A percentile compares a stretch with the other conserved stretches of the same genome.
Conservation (phyloP, 2,329 filamentous ascomycete genomes). For the Xylogone sp. region DNA sequence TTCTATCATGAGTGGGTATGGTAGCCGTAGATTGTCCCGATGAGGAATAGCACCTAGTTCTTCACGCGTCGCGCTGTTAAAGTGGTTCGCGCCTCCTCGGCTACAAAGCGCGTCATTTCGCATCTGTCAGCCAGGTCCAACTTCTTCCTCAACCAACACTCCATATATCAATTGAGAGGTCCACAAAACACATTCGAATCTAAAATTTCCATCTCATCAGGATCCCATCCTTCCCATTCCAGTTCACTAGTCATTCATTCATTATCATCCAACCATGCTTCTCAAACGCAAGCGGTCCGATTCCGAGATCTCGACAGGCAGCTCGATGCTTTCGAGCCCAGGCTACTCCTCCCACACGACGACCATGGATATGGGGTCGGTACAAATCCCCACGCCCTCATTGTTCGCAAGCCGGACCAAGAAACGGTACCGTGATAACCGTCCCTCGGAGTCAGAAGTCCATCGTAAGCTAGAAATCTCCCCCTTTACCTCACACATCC, state of each 20-base stretch:
- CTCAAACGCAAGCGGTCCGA: slow-evolving; percentile 63
- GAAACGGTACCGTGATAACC: slow-evolving; percentile 57
- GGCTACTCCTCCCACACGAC: slow-evolving; percentile 29
- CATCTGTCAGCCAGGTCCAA: too few relatives aligned
- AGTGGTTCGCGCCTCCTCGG: not conserved
- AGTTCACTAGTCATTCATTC: not conserved
- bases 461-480: slow-evolving; percentile 22
- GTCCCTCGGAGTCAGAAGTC: slow-evolving; percentile 50
- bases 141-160: slow-evolving; percentile 29
- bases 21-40: not conserved
- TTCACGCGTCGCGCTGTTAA: not conserved
- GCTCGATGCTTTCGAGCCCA: slow-evolving; percentile 36
- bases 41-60: not conserved
- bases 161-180: slow-evolving; percentile 38
- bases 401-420: slow-evolving; percentile 54
- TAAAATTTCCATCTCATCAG: slow-evolving; percentile 32
- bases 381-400: slow-evolving; percentile 30
- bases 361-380: slow-evolving; percentile 31
- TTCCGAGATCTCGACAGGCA: slow-evolving; percentile 49
- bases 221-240: not conserved
- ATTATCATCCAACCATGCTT: slow-evolving; percentile 35
- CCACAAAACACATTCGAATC: slow-evolving; percentile 37
- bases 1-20: not conserved
- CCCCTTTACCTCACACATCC: not conserved
- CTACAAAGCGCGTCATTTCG: not conserved